Base-by-base conservation (phyloP, 164 flowering plant species). In the Litsea cubeba region DNA sequence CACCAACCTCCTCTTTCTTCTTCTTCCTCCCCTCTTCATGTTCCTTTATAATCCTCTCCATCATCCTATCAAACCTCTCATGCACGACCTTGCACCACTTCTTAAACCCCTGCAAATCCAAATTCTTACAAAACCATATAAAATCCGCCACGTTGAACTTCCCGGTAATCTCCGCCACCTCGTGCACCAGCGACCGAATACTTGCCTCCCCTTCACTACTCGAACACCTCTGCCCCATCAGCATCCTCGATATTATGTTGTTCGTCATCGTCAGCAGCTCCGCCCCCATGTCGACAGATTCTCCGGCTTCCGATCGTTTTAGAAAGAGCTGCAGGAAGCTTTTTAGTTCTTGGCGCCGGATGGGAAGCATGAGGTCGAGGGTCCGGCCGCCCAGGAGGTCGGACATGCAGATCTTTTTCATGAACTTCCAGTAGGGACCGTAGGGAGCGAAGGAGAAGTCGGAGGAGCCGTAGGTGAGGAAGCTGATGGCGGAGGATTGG, bases 341-440 rank as follows among this genome's bases (percentile, higher is more conserved):
- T 14, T n/a, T 73, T 1, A 78, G 70, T 63, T 88, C 92, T 28
- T 72, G 24, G 0, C 54, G 63, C 26, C 89, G 72, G 22, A 86
- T 25, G 3, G 83, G 82, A 0, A 49, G 75, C 6, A 85, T 76
- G 3, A 71, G 77, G 20, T 72, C 68, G 10, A 88, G 82, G 5
- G 72, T 81, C 7, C 78, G 74, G 22, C 72, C 69, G 1, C 91
- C 87, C 0, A 88, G 71, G 28, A 88, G 88, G 78, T 88, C 86
- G 24, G 75, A 65, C 74, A 78, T 84, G 81, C 84, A 76, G 25
- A 88, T 12, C 58, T 88, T 90, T 73, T 83, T 87, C 73, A 90
- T 76, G 78, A 84, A 85, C 30, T 82, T 86, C 95, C 92, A 88
- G 73, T 87, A 88, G 0, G 88, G 87, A 0, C 92, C 92, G 57